A percentile compares a stretch with the other conserved stretches of the same genome.
These are phyloP conservation scores for Ogataea hybrid DNA, from an alignment of 1,139 yeast species.

Conservation along the genomic window DNA sequence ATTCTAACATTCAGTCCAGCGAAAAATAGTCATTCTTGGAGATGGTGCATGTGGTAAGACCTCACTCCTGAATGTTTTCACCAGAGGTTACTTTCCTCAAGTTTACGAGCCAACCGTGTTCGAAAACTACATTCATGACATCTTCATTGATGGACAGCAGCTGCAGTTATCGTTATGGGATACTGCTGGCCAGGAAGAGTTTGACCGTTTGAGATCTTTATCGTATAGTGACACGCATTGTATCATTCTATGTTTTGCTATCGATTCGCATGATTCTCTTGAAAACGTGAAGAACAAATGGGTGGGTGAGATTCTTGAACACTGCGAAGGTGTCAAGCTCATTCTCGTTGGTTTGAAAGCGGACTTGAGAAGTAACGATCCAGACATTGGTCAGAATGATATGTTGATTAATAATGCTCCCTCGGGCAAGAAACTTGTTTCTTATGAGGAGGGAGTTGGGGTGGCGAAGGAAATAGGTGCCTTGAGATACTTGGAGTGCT, in stretches of 20 bases:
- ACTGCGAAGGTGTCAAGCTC: slow-evolving; percentile 93
- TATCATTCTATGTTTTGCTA: slow-evolving; percentile 92
- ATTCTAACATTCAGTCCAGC: slow-evolving; percentile 46
- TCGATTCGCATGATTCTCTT: slow-evolving; percentile 90
- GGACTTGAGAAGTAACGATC: slow-evolving; percentile 57
- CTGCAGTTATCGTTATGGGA: slow-evolving; percentile 96
- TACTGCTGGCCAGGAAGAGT: slow-evolving; percentile 99
- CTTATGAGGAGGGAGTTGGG: slow-evolving; percentile 78
- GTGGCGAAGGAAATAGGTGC: slow-evolving; percentile 89
- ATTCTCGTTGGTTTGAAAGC: slow-evolving; percentile 94
- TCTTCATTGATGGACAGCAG: slow-evolving; percentile 91
- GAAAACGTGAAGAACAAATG: slow-evolving; percentile 94
- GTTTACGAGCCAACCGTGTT: slow-evolving; percentile 98
- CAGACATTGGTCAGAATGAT: slow-evolving; percentile 12
- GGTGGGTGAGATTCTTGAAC: slow-evolving; percentile 96
- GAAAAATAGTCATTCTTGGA: slow-evolving; percentile 93
- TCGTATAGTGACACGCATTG: slow-evolving; percentile 96
- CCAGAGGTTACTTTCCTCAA: slow-evolving; percentile 97
- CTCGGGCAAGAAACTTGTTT: slow-evolving; percentile 49
- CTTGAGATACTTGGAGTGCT: slow-evolving; percentile 83
- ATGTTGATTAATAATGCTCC: slow-evolving; percentile 16
- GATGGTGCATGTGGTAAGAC: slow-evolving; percentile 98
- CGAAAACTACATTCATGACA: slow-evolving; percentile 96
- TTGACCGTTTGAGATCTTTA: slow-evolving; percentile 84
- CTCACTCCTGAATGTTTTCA: slow-evolving; percentile 89